These are phyloP conservation scores for Endocalyx cinctus DNA, from an alignment of 2,329 filamentous ascomycete genomes.

Conservation along the genomic window DNA sequence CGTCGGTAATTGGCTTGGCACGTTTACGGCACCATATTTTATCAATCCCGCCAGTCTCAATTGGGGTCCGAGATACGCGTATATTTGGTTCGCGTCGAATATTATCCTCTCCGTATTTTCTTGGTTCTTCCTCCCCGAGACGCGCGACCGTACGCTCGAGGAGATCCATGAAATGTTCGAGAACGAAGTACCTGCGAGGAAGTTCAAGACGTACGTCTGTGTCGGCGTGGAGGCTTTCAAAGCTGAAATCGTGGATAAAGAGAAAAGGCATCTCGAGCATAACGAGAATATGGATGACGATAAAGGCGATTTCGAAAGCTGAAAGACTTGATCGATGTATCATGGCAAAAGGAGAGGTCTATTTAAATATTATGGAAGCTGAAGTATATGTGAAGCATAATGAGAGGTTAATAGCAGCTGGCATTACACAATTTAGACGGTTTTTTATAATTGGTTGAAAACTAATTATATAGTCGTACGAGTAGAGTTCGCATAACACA, in stretches of 20 bases:
- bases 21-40: conserved; percentile 37
- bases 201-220: conserved; percentile 21
- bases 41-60: conserved; percentile 35
- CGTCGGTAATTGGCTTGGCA: conserved; percentile 34
- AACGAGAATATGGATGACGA: too few species aligned
- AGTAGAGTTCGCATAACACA: too few species aligned
- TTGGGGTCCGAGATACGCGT: conserved; percentile 33
- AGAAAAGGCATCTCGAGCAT: too few species aligned
- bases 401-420: too few species aligned
- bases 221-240: conserved; percentile 14
- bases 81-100: conserved; percentile 37
- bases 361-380: too few species aligned
- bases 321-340: too few species aligned
- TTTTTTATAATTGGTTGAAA: too few species aligned
- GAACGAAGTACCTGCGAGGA: conserved; percentile 16
- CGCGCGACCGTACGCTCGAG: conserved; percentile 19
- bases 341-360: too few species aligned
- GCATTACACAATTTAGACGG: too few species aligned
- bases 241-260: conserved; percentile 10
- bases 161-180: conserved; percentile 25
- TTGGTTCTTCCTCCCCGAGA: conserved; percentile 20
- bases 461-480: too few species aligned
- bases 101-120: conserved; percentile 27
- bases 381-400: too few species aligned
- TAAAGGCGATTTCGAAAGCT: too few species aligned